Base-by-base conservation (phyloP, 345 rosid genomes). In the Brassica carinata region DNA sequence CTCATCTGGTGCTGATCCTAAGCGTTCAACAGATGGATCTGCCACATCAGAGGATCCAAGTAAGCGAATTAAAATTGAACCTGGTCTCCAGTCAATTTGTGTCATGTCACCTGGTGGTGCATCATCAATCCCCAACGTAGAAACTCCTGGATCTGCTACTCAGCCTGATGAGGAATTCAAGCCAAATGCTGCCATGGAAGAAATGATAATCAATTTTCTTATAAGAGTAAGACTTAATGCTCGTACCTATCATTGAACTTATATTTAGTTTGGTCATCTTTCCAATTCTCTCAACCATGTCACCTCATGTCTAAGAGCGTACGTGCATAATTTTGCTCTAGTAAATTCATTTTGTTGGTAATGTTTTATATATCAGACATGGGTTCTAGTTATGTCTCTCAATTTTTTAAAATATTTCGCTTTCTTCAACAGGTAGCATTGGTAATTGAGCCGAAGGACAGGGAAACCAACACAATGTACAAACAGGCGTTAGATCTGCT, bases 161-260 rank as follows among this genome's bases (percentile, higher is more conserved):
- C 99, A 92, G 86, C 95, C 98, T 71, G 99, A 96, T 80, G 99
- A 96, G 83, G 99, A 96, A 83, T 96, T 93, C 81, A 96, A 96
- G 85, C 98, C 98, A 55, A 96, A 96, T 90, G 99, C 98, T 72
- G 99, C 99, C 65, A 96, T 96, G 99, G 99, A 96, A 86, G 99
- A 96, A 86, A 96, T 96, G 98, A 92, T 96, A 69, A 96, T 96
- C 84, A 96, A 94, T 84, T 96, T 96, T 85, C 97, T 96, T 30
- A 93, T 96, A 82, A 80, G 99, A 76, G 99, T 96, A 84, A 92
- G 98, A 72, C 72, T 85, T 80, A 71, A 83, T 17, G 6, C 74
- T 45, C 18, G 58, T 53, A n/a, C 58, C 58, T 53, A 5, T 18
- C 58, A 53, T n/a, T 53, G 58, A 53, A 6, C 19, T n/a, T n/a